Evolutionary conservation across 495 filamentous ascomycete genomes (phyloP).

Genomic region (Lasiosphaeris hirsuta): DNA sequence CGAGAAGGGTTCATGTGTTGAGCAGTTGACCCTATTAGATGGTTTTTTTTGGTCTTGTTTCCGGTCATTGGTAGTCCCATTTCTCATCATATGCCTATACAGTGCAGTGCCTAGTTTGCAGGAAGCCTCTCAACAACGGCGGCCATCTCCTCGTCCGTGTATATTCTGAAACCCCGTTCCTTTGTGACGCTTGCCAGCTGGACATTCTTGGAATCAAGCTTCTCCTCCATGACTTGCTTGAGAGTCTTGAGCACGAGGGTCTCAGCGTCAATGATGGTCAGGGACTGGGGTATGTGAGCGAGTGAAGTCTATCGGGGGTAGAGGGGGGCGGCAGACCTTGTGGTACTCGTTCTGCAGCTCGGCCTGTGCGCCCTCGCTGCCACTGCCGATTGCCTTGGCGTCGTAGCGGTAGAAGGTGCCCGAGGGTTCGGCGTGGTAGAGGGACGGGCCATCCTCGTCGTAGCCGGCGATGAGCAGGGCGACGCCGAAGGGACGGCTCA

Average conservation of each 20-base stretch:
- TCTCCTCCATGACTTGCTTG: slow-evolving; percentile 99
- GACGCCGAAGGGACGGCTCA: slow-evolving; percentile 95
- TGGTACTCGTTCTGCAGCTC: slow-evolving; percentile 98
- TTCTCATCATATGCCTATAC: too few species aligned
- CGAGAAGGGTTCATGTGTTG: too few species aligned
- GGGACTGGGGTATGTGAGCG: slow-evolving; percentile 50
- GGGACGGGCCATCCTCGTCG: slow-evolving; percentile 93
- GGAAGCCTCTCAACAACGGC: slow-evolving; percentile 73
- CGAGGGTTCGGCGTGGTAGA: slow-evolving; percentile 97
- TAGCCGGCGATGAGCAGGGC: slow-evolving; percentile 93
- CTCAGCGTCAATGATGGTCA: slow-evolving; percentile 91
- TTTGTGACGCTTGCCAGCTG: slow-evolving; percentile 97
- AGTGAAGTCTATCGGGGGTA: not conserved
- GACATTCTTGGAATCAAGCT: slow-evolving; percentile 96
- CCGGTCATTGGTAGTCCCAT: too few species aligned
- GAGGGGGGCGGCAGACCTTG: slow-evolving; percentile 49
- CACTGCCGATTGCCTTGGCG: slow-evolving; percentile 96
- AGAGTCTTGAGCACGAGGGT: slow-evolving; percentile 93
- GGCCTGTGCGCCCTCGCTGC: slow-evolving; percentile 93
- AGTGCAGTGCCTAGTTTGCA: slow-evolving; percentile 40
- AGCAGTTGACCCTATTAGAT: too few species aligned
- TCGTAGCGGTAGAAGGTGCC: slow-evolving; percentile 99
- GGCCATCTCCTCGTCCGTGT: slow-evolving; percentile 95
- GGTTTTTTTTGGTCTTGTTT: too few species aligned
- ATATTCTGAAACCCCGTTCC: slow-evolving; percentile 96